Percentiles rank a stretch among this genome's conserved stretches.
Conservation (phyloP, 164 flowering plant genomes). For the Chimonanthus praecox region DNA sequence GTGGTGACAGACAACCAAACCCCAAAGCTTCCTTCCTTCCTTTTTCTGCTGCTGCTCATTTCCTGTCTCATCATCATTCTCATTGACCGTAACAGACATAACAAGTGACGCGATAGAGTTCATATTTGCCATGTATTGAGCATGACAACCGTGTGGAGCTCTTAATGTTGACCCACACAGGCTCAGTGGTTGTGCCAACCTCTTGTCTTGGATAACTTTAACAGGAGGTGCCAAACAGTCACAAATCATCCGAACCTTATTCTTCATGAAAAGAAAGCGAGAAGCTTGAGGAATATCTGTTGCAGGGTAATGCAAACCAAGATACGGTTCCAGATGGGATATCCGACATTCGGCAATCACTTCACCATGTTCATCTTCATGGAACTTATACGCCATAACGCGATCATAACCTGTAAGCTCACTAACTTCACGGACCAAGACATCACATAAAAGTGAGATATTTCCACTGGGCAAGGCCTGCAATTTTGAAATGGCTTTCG, state of each 20-base stretch:
- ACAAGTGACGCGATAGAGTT: constrained; percentile 77
- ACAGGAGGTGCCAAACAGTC: constrained; percentile 60
- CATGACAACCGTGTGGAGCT: constrained; percentile 80
- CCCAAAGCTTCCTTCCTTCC: constrained; percentile 66
- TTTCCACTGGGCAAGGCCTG: constrained; percentile 69
- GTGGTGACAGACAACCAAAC: constrained; percentile 81
- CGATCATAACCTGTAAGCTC: constrained; percentile 71
- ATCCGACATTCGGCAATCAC: constrained; percentile 54
- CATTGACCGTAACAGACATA: constrained; percentile 62
- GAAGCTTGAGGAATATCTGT: constrained; percentile 86
- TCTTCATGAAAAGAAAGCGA: constrained; percentile 70
- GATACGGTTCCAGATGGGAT: constrained; percentile 57
- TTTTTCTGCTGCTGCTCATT: constrained; percentile 22
- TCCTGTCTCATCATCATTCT: constrained; percentile 39
- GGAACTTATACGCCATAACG: constrained; percentile 72
- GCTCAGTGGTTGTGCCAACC: constrained; percentile 45
- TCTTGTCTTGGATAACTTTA: constrained; percentile 47
- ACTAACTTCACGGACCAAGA: constrained; percentile 56
- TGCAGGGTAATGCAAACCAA: constrained; percentile 72
- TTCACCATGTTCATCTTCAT: constrained; percentile 83
- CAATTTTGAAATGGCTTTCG: constrained; percentile 70
- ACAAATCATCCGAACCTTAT: constrained; percentile 73
- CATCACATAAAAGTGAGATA: constrained; percentile 53
- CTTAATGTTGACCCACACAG: constrained; percentile 63
- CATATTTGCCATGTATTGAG: constrained; percentile 76